Evolutionary conservation across 768 basidiomycete genomes (phyloP), one percentile per base, ranked within the genome.

Genomic region (Jaapia argillacea): DNA sequence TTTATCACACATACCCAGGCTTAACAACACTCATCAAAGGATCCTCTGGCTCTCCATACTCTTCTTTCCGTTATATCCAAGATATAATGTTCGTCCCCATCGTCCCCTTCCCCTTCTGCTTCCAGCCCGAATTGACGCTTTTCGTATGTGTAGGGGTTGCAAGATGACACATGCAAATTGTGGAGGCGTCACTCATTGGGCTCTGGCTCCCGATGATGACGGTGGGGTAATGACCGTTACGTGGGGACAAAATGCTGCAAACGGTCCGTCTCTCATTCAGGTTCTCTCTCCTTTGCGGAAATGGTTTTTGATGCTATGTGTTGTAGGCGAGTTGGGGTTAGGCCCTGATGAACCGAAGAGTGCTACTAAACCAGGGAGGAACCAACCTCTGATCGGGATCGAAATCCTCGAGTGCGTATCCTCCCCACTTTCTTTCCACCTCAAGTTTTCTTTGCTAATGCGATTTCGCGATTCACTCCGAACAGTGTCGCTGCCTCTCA

Each of bases 151-250:
- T 51, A 88, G 81, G 81, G 81, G 77, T 3, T 94, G 87, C 67
- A 88, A 88, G 56, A 77, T 87, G 23, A 62, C 64, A 18, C 65
- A 73, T 5, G 80, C 80, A 1, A 66, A 71, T 14, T 83, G 80
- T 35, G 94, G 94, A 24, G 92, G 92, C 14, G 88, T 92, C 13
- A 91, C 91, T 0, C 87, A 94, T 56, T 96, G 87, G 70, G 70
- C 81, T 4, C 66, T 85, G 23, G 75, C 83, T 1, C 71, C 77
- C 2, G 88, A 91, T 40, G 81, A 86, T 13, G 84, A 87, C 31
- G 77, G 67, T 24, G 59, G 65, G n/a, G 64, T 77, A 0, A 89
- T 94, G 81, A 86, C 87, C 3, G 81, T 94, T 23, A 81, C 79
- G 3, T 89, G 82, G 72, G 85, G 85, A 1, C 85, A 89, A 56